These are phyloP conservation scores for Aureobasidium pullulans DNA, from an alignment of 2,329 filamentous ascomycete species.

Conservation along the genomic window DNA sequence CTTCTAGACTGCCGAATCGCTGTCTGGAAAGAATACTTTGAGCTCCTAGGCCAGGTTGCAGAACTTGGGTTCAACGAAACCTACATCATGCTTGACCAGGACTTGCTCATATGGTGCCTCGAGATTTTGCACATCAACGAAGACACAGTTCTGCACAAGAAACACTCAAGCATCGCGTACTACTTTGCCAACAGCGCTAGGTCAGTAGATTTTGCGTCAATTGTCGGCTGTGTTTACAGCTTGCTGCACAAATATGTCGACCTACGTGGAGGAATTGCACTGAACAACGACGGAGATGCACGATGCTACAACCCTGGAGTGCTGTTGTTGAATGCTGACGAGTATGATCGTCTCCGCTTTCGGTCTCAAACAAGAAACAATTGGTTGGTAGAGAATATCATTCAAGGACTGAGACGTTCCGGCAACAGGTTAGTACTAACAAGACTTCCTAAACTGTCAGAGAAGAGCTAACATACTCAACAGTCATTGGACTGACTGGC, in stretches of 20 bases:
- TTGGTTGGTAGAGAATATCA: neutral
- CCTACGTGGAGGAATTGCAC: neutral
- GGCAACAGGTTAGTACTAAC: neutral
- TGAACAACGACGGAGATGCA: no score
- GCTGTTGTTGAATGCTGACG: neutral
- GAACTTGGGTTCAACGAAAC: conserved; percentile 16
- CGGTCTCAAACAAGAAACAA: neutral
- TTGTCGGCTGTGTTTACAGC: conserved; percentile 11
- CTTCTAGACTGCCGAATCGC: neutral
- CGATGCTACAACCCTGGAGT: neutral
- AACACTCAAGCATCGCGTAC: neutral
- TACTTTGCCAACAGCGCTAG: neutral
- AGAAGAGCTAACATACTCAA: neutral
- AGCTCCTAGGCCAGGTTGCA: conserved; percentile 14
- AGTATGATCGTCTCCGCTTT: neutral
- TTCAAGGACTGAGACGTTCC: neutral
- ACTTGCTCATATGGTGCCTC: conserved; percentile 15
- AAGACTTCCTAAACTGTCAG: neutral
- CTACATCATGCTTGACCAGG: conserved; percentile 10
- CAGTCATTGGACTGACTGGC: neutral
- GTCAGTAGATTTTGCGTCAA: neutral
- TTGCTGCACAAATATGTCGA: conserved; percentile 8
- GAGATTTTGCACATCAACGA: conserved; percentile 12
- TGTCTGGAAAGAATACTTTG: conserved; percentile 18
- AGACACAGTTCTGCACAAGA: neutral